Base-by-base conservation (phyloP, 139 green algal genomes). In the Chlamydomonas sphaeroides region DNA sequence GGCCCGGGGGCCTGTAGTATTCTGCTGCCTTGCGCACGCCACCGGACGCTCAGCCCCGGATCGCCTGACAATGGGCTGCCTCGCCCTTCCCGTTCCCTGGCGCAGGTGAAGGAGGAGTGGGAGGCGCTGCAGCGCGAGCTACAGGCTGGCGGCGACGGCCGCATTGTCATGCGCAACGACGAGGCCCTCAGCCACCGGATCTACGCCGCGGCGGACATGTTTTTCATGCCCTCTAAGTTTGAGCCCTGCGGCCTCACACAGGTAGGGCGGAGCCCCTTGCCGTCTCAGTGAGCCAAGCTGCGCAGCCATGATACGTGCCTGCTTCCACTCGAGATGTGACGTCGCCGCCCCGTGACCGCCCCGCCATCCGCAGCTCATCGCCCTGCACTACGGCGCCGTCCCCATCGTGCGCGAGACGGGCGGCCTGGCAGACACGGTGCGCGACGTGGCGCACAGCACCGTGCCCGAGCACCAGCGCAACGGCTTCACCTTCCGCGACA, bases 161-260 rank as follows among this genome's bases (percentile, higher is more conserved):
- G 90, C 28, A 73, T 94, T 26, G 51, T 94, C 59, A 84, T 95
- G 78, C 81, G 90, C 38, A 94, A 95, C 78, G 91, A 96, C 65
- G 93, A 96, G 76, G 78, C 78, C 1, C 82, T 96, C 39, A 89
- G 88, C 49, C 93, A 96, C 81, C 78, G 83, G 28, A 88, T 98
- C n/a, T 98, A 95, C 87, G 95, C 93, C 1, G 95, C 93, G 0
- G 88, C 89, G 0, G 95, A 98, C 86, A 89, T 95, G 61, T 69
- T 97, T 32, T 87, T 98, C 23, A 93, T 98, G 61, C 95, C 95
- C 17, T 96, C 90, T 48, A 92, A 97, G 83, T 98, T 98, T 67
- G 95, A 98, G 89, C 95, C 95, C 0, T 98, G 95, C 78, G 95
- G 95, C 30, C 90, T 98, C 25, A 98, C 95, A 0, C 95, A 98